Conservation (phyloP, 83 land plant species). For the Larix sibirica region DNA sequence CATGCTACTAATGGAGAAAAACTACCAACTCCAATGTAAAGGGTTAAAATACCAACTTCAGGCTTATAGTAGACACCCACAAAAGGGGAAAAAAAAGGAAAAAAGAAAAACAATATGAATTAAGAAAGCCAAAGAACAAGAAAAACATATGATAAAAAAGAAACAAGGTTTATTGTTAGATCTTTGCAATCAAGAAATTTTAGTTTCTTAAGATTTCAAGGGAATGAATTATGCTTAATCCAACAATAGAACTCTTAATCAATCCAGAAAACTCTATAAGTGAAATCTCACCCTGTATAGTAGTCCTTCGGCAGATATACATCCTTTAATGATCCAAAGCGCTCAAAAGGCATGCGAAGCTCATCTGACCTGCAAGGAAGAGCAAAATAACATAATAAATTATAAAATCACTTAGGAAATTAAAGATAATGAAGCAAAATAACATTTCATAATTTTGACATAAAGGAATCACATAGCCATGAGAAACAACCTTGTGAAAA, state of each 20-base stretch:
- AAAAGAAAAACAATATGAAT: neutral
- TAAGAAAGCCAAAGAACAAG: no score
- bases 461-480: no score
- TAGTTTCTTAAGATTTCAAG: neutral
- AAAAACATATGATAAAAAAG: neutral
- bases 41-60: neutral
- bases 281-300: constrained; percentile 62
- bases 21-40: neutral
- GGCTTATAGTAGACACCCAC: neutral
- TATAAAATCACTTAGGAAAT: neutral
- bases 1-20: neutral
- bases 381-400: neutral
- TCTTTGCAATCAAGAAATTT: neutral
- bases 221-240: neutral
- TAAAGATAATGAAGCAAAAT: no score
- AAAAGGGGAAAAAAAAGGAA: neutral
- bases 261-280: neutral
- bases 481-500: no score
- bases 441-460: no score
- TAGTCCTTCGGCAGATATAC: constrained; percentile 76
- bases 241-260: neutral
- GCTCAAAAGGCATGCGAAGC: constrained; percentile 61
- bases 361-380: constrained; percentile 56
- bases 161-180: neutral
- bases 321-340: constrained; percentile 70